Conservation (phyloP, 345 rosid species). For the Excoecaria cochinchinensis region DNA sequence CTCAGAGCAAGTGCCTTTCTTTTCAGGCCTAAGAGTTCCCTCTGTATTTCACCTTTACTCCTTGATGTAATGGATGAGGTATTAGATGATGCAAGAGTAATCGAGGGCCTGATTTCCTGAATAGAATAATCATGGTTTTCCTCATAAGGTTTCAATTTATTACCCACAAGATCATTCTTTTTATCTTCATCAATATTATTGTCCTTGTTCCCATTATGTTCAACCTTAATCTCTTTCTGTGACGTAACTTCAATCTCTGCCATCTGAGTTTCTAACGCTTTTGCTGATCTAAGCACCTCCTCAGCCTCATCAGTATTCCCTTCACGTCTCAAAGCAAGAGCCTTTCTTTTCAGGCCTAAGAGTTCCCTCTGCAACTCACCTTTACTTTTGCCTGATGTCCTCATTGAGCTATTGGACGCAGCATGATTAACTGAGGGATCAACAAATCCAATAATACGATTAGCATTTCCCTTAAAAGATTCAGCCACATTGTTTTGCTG, state of each 20-base stretch:
- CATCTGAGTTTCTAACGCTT: slow-evolving; percentile 59
- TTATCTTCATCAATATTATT: not conserved
- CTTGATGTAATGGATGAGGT: not conserved
- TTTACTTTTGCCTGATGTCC: slow-evolving; percentile 52
- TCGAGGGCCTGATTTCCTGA: not conserved
- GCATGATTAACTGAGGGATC: slow-evolving; percentile 28
- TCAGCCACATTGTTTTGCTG: slow-evolving; percentile 21
- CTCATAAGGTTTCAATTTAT: not conserved
- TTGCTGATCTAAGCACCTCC: slow-evolving; percentile 55
- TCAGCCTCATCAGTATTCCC: slow-evolving; percentile 80
- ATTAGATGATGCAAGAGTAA: not conserved
- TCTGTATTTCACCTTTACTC: slow-evolving; percentile 73
- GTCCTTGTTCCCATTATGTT: slow-evolving; percentile 23
- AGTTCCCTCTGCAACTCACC: slow-evolving; percentile 84
- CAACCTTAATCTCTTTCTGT: slow-evolving; percentile 35
- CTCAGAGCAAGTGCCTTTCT: slow-evolving; percentile 78
- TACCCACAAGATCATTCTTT: not conserved
- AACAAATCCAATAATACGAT: slow-evolving; percentile 21
- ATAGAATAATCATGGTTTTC: not conserved
- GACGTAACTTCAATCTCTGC: slow-evolving; percentile 50
- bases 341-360: slow-evolving; percentile 76
- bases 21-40: slow-evolving; percentile 78
- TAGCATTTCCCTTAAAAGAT: slow-evolving; percentile 23
- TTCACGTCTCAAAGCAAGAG: slow-evolving; percentile 69
- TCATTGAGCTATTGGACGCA: slow-evolving; percentile 19